Evolutionary conservation across 2,329 filamentous ascomycete genomes (phyloP).

Genomic region (Xylariomycetidae sp.): DNA sequence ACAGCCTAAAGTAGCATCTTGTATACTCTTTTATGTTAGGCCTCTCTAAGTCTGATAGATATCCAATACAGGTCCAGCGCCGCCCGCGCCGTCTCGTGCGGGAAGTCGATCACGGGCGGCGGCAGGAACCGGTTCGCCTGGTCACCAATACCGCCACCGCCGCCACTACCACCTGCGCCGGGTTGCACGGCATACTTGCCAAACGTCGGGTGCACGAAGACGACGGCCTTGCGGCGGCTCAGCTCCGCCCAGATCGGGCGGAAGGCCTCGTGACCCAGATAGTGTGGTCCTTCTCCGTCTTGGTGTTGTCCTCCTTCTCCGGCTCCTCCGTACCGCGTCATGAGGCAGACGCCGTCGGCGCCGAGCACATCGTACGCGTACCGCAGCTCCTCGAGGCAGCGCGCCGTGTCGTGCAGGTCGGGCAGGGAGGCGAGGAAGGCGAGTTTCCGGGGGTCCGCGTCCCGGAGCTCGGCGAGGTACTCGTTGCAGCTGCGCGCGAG

Average conservation of each 20-base stretch:
- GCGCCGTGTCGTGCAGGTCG: background rate
- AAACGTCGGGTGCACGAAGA: background rate
- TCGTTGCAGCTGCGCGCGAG: background rate
- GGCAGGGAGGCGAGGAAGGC: background rate
- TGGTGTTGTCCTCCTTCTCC: no score
- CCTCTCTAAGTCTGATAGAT: no score
- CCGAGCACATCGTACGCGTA: background rate
- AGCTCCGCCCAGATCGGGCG: background rate
- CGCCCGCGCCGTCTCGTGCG: conserved; percentile 1
- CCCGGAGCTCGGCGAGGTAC: background rate
- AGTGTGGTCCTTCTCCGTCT: no score
- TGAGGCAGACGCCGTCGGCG: background rate
- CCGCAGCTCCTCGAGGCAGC: background rate
- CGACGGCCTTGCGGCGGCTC: background rate
- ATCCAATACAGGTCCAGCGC: conserved; percentile 1
- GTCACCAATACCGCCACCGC: no score
- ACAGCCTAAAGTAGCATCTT: no score
- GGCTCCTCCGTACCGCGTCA: background rate
- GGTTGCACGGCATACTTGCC: background rate
- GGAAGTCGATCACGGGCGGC: background rate
- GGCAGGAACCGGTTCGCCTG: background rate
- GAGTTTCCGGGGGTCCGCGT: background rate
- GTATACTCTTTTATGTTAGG: no score
- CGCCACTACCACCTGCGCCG: no score
- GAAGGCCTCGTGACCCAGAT: background rate